Percentiles rank a stretch among this genome's conserved stretches.
phyloP scores from a whole-genome alignment of 495 filamentous ascomycete species.

The Choiromyces venosus region DNA sequence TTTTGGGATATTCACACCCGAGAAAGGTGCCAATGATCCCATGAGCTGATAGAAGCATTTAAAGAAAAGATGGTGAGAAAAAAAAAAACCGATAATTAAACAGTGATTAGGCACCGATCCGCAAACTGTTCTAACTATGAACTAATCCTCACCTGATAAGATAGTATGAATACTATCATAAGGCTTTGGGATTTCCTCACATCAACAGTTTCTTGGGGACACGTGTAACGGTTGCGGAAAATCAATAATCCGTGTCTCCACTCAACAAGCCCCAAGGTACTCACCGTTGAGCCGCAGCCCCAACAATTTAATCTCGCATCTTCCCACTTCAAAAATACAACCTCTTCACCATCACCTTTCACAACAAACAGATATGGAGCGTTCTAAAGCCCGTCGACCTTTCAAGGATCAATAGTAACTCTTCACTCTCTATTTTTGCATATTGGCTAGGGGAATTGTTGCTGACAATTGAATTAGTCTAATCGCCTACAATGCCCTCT shows the following conservation, averaged over 20 bases:
- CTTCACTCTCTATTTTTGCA: neutral
- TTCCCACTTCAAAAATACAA: neutral
- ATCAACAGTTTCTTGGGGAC: neutral
- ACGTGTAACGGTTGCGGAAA: neutral
- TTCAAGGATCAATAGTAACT: slow-evolving; percentile 32
- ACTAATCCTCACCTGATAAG: too few relatives aligned
- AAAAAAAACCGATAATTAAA: too few relatives aligned
- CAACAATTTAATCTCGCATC: neutral
- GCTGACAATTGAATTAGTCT: slow-evolving; percentile 46
- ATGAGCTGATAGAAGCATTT: too few relatives aligned
- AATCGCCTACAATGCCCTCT: slow-evolving; percentile 73
- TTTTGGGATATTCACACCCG: too few relatives aligned
- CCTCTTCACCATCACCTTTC: neutral
- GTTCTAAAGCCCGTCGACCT: slow-evolving; percentile 20
- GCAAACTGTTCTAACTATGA: too few relatives aligned
- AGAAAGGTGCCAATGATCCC: too few relatives aligned
- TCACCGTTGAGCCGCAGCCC: neutral
- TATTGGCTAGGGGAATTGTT: neutral
- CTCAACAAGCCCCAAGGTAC: neutral
- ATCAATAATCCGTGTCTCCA: neutral
- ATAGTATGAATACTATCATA: neutral
- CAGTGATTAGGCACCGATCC: too few relatives aligned
- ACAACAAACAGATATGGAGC: slow-evolving; percentile 19
- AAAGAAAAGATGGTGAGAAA: too few relatives aligned
- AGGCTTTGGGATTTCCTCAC: neutral